These are phyloP conservation scores for Candida fluviatilis DNA, from an alignment of 805 yeast species.

Conservation along the genomic window DNA sequence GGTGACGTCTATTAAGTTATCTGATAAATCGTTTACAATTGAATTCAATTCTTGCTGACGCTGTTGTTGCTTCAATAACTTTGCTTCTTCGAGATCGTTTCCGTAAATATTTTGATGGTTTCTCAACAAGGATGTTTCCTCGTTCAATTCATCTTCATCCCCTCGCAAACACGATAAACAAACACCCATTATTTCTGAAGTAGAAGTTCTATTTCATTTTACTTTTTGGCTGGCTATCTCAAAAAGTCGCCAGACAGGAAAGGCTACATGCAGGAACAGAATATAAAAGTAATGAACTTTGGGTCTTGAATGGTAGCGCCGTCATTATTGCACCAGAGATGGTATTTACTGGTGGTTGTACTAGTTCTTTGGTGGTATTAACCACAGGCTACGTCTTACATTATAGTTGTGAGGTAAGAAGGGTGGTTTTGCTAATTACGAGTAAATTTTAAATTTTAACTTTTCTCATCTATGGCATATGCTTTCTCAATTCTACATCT, in stretches of 20 bases:
- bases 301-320: too few species aligned
- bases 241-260: background rate
- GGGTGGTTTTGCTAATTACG: too few species aligned
- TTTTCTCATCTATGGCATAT: too few species aligned
- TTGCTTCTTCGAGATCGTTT: conserved; percentile 36
- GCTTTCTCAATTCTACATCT: too few species aligned
- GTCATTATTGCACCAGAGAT: too few species aligned
- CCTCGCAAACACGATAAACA: conserved; percentile 45
- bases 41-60: conserved; percentile 44
- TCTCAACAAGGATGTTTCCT: conserved; percentile 33
- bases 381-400: too few species aligned
- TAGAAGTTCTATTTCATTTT: background rate
- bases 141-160: conserved; percentile 35
- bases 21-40: conserved; percentile 42
- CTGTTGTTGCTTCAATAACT: conserved; percentile 34
- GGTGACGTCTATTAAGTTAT: conserved; percentile 34
- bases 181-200: conserved; percentile 34
- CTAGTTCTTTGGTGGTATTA: too few species aligned
- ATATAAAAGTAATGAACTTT: background rate
- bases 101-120: conserved; percentile 21
- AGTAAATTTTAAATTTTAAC: too few species aligned
- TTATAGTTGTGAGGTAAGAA: too few species aligned
- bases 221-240: background rate
- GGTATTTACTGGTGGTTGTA: too few species aligned
- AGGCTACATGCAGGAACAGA: background rate